These are phyloP conservation scores for Rhodamnia argentea DNA, from an alignment of 345 rosid species.

Conservation along the genomic window DNA sequence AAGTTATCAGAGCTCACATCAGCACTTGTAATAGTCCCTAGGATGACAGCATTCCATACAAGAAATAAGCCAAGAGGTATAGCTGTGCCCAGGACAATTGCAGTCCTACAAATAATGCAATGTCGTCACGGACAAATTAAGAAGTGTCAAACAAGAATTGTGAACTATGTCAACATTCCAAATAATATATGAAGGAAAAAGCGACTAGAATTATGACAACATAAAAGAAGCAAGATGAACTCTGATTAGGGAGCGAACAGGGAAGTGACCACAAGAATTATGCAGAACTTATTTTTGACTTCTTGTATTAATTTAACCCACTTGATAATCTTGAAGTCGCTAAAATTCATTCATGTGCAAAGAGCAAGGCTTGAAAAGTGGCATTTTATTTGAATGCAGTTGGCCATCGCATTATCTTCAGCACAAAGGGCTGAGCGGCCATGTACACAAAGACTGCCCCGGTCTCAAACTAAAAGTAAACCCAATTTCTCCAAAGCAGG, in stretches of 20 bases:
- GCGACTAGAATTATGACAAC: background rate
- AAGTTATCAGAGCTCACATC: constrained; percentile 30
- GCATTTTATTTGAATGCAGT: background rate
- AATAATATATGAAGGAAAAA: background rate
- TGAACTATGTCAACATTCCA: background rate
- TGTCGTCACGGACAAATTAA: background rate
- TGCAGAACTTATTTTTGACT: background rate
- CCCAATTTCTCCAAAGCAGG: background rate
- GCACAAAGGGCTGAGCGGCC: background rate
- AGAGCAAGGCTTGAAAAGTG: background rate
- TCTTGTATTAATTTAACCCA: background rate
- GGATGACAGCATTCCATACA: constrained; percentile 80
- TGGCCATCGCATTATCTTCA: background rate
- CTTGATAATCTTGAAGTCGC: background rate
- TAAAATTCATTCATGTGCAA: background rate
- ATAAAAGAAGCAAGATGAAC: background rate
- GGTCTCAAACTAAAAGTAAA: background rate
- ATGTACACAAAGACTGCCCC: background rate
- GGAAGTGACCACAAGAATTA: background rate
- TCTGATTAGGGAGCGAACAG: background rate
- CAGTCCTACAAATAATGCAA: constrained; percentile 42
- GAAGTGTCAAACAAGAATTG: background rate
- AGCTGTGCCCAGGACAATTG: constrained; percentile 79
- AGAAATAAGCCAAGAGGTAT: constrained; percentile 83
- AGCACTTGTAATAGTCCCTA: constrained; percentile 51